These are phyloP conservation scores for Plenodomus biglobosus DNA, from an alignment of 2,329 filamentous ascomycete species.

Conservation along the genomic window DNA sequence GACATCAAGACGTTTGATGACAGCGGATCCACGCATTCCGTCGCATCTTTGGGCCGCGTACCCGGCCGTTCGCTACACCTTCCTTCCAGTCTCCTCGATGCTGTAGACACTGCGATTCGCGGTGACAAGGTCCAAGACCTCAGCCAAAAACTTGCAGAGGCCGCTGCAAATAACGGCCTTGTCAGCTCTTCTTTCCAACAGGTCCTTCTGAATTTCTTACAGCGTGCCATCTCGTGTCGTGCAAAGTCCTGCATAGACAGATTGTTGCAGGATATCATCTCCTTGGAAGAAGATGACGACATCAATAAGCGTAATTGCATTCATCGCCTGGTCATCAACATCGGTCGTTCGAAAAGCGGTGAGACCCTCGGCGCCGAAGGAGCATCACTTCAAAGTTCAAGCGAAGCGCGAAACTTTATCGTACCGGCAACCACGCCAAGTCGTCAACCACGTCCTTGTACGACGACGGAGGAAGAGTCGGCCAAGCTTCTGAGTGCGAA, in stretches of 20 bases:
- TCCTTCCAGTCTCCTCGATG: constrained; percentile 67
- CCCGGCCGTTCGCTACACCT: constrained; percentile 75
- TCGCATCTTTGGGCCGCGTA: constrained; percentile 72
- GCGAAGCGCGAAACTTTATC: constrained; percentile 70
- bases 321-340: constrained; percentile 88
- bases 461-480: constrained; percentile 66
- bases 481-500: constrained; percentile 63
- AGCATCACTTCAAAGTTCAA: constrained; percentile 52
- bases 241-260: constrained; percentile 70
- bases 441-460: constrained; percentile 61
- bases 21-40: constrained; percentile 67
- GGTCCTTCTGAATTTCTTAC: constrained; percentile 76
- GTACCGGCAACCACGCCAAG: constrained; percentile 73
- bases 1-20: constrained; percentile 79
- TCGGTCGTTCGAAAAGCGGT: constrained; percentile 71
- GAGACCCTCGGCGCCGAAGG: constrained; percentile 53
- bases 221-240: constrained; percentile 72
- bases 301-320: constrained; percentile 94
- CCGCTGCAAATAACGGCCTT: constrained; percentile 54
- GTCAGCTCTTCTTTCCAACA: constrained; percentile 59
- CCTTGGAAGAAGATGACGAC: constrained; percentile 82
- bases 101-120: constrained; percentile 70
- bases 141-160: constrained; percentile 58
- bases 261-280: constrained; percentile 68
- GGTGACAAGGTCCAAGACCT: constrained; percentile 65